Conservation (phyloP, 306 rosid genomes). For the Carpinus fangiana region DNA sequence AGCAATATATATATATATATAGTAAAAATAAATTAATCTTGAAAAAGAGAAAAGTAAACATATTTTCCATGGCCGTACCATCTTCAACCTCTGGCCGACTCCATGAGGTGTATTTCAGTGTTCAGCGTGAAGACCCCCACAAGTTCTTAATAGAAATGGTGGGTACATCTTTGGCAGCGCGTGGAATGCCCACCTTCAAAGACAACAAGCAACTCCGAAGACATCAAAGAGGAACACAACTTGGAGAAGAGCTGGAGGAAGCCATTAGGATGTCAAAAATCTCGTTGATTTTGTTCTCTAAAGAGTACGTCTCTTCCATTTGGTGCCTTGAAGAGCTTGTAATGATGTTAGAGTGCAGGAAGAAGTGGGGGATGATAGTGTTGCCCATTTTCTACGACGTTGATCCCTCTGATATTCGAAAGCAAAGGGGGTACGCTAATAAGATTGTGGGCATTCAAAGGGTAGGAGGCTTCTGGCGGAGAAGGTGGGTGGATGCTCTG, state of each 20-base stretch:
- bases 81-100: not conserved
- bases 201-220: constrained; percentile 4
- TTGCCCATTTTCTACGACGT: constrained; percentile 21
- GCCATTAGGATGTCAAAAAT: constrained; percentile 11
- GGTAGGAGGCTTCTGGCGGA: constrained; percentile 10
- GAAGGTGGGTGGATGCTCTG: constrained; percentile 23
- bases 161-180: not conserved
- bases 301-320: not conserved
- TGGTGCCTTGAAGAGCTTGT: constrained; percentile 30
- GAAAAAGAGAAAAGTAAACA: too few relatives aligned
- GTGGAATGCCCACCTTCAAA: constrained; percentile 18
- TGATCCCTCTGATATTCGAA: constrained; percentile 26
- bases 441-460: constrained; percentile 11
- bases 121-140: constrained; percentile 8
- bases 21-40: too few relatives aligned
- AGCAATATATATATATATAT: too few relatives aligned
- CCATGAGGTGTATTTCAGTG: constrained; percentile 7
- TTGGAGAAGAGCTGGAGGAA: not conserved
- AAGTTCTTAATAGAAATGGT: constrained; percentile 10
- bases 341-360: constrained; percentile 4
- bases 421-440: constrained; percentile 20
- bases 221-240: not conserved
- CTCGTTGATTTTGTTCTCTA: not conserved
- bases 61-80: not conserved
- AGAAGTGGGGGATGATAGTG: constrained; percentile 11